These are phyloP conservation scores for Eucalyptus cladocalyx DNA, from an alignment of 345 rosid genomes.

Conservation along the genomic window DNA sequence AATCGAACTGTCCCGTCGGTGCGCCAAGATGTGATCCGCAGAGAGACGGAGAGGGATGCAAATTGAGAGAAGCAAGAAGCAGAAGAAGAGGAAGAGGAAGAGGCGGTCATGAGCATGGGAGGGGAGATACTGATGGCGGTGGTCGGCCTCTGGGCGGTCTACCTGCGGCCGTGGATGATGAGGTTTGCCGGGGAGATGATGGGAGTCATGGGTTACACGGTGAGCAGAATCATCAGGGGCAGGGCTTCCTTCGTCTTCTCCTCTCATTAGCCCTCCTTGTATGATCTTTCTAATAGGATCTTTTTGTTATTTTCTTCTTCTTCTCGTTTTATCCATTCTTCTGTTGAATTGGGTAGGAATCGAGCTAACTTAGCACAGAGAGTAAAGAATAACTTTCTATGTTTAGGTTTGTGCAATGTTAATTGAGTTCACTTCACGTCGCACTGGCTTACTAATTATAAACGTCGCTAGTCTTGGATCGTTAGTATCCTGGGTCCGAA, in stretches of 20 bases:
- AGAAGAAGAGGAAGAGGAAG: neutral
- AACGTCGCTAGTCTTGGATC: neutral
- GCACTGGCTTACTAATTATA: neutral
- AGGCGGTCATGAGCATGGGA: conserved; percentile 14
- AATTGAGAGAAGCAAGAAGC: neutral
- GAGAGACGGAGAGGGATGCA: neutral
- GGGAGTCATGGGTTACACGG: neutral
- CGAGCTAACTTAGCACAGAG: neutral
- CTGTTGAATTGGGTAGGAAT: neutral
- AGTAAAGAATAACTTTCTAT: neutral
- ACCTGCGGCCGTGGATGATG: conserved; percentile 17
- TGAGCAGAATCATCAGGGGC: neutral
- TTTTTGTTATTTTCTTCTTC: neutral
- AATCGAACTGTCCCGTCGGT: neutral
- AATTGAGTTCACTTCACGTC: neutral
- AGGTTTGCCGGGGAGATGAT: conserved; percentile 16
- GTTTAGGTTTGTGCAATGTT: neutral
- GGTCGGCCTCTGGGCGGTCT: conserved; percentile 23
- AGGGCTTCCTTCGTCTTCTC: conserved; percentile 1
- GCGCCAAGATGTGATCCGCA: neutral
- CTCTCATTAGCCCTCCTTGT: neutral
- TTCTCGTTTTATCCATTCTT: neutral
- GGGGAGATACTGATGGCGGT: conserved; percentile 9
- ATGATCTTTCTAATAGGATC: neutral
- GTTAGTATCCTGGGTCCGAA: neutral